These are phyloP conservation scores for Vanderwaltozyma polyspora DNA, from an alignment of 805 yeast genomes.

Conservation along the genomic window DNA sequence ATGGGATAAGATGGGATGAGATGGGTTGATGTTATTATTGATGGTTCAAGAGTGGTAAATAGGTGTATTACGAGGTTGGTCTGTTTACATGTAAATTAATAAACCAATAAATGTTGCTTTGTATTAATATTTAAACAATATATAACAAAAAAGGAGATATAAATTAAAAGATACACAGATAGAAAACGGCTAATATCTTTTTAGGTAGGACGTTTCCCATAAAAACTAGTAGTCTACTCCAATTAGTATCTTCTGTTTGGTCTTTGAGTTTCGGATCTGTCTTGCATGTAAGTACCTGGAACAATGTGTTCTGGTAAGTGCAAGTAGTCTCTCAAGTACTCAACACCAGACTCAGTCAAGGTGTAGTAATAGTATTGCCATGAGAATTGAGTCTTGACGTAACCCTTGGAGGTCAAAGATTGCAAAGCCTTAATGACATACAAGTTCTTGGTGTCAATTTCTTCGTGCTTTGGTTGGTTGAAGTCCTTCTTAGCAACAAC, in stretches of 20 bases:
- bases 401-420: conserved; percentile 97
- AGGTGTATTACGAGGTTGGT: too few relatives aligned
- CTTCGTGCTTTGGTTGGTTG: conserved; percentile 96
- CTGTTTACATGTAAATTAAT: too few relatives aligned
- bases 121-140: too few relatives aligned
- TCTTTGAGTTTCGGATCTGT: conserved; percentile 70
- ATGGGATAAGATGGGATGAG: too few relatives aligned
- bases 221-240: too few relatives aligned
- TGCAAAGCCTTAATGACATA: conserved; percentile 98
- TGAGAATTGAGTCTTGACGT: conserved; percentile 98
- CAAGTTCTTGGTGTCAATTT: conserved; percentile 95
- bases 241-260: conserved; percentile 40
- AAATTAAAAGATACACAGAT: too few relatives aligned
- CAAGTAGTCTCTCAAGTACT: conserved; percentile 94
- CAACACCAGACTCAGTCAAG: conserved; percentile 99
- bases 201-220: too few relatives aligned
- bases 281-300: conserved; percentile 96
- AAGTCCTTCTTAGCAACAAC: conserved; percentile 99
- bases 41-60: too few relatives aligned
- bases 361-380: conserved; percentile 99
- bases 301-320: conserved; percentile 97
- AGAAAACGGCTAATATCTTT: too few relatives aligned
- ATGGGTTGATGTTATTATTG: too few relatives aligned
- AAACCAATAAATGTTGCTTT: too few relatives aligned
- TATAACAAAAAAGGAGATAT: too few relatives aligned